These are phyloP conservation scores for Sclerotinia spermophila DNA, from an alignment of 2,329 filamentous ascomycete genomes.

Conservation along the genomic window DNA sequence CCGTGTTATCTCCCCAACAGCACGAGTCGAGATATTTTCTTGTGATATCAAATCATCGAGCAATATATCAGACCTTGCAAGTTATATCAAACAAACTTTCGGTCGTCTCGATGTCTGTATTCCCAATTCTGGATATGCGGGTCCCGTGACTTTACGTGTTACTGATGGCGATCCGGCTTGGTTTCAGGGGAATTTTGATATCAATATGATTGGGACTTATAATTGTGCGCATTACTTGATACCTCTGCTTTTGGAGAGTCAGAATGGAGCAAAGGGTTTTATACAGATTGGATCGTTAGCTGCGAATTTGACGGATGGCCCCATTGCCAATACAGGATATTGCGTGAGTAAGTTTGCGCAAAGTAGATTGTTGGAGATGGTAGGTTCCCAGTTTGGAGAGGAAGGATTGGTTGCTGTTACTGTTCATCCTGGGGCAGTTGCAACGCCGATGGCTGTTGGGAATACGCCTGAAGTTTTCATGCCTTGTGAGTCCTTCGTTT, in stretches of 20 bases:
- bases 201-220: conserved; percentile 15
- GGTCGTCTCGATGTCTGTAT: conserved; percentile 18
- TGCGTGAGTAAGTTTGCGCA: conserved; percentile 20
- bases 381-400: background rate
- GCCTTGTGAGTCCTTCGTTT: conserved; percentile 8
- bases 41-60: conserved; percentile 7
- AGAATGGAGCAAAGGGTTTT: conserved; percentile 2
- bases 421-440: conserved; percentile 15
- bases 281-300: conserved; percentile 12
- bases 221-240: conserved; percentile 13
- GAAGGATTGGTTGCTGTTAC: conserved; percentile 10
- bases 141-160: conserved; percentile 14
- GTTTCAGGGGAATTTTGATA: conserved; percentile 12
- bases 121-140: conserved; percentile 16
- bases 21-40: background rate
- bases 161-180: conserved; percentile 10
- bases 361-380: conserved; percentile 15
- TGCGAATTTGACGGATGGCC: background rate
- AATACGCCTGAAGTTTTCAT: conserved; percentile 17
- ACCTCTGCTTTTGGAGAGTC: conserved; percentile 9
- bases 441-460: conserved; percentile 3
- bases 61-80: background rate
- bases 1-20: background rate
- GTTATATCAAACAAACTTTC: background rate
- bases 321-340: conserved; percentile 18